phyloP scores from a whole-genome alignment of 306 rosid genomes.

The Betula pendula region DNA sequence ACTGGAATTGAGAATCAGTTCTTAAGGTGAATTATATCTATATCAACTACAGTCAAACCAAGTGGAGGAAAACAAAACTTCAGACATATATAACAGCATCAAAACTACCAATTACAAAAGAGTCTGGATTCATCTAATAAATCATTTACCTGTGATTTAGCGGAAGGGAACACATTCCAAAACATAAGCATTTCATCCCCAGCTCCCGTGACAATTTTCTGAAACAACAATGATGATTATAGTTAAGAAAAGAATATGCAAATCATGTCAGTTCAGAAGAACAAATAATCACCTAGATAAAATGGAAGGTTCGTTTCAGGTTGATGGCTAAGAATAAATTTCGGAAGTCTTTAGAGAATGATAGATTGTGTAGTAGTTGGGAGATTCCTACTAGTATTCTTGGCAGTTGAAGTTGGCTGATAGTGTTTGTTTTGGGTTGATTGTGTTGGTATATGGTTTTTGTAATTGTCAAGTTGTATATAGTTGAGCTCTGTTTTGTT shows the following conservation, averaged over 20 bases:
- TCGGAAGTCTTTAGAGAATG: no score
- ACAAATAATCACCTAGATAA: no score
- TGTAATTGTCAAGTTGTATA: no score
- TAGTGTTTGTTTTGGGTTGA: no score
- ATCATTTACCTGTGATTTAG: slow-evolving; percentile 88
- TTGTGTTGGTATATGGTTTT: no score
- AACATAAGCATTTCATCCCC: slow-evolving; percentile 98
- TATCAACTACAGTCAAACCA: background rate
- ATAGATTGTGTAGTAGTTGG: no score
- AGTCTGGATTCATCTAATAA: slow-evolving; percentile 5
- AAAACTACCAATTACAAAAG: background rate
- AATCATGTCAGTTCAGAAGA: no score
- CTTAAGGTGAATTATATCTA: slow-evolving; percentile 7
- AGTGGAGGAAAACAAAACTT: background rate
- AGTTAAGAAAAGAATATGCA: slow-evolving; percentile 18
- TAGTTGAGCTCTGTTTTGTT: no score
- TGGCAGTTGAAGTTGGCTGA: no score
- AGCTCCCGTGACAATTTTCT: slow-evolving; percentile 99
- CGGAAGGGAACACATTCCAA: slow-evolving; percentile 97
- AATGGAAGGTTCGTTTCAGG: no score
- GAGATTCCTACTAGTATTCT: no score
- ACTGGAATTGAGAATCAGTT: background rate
- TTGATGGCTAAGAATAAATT: no score
- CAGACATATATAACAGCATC: background rate
- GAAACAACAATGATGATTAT: slow-evolving; percentile 33